Evolutionary conservation across 441 rosid genomes (phyloP).

Genomic region (Brassica hybrid): DNA sequence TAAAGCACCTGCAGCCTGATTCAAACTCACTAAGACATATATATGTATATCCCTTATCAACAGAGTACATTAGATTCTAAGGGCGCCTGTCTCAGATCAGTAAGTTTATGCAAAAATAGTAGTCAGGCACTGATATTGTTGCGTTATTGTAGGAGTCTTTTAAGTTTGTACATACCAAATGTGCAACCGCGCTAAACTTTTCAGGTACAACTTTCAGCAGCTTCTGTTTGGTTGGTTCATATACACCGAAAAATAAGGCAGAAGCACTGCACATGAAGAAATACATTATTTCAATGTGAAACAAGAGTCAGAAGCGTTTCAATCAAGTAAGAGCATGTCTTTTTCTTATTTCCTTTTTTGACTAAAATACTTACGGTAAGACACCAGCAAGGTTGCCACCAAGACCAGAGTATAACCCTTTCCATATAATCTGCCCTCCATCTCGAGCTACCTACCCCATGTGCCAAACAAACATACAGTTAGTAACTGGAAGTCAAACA

Average conservation of each 20-base stretch:
- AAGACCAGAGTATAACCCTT: constrained; percentile 80
- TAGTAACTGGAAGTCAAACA: not conserved
- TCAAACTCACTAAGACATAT: constrained; percentile 27
- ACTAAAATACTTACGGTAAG: constrained; percentile 61
- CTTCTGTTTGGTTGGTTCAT: constrained; percentile 94
- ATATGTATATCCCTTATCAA: constrained; percentile 10
- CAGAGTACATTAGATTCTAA: constrained; percentile 4
- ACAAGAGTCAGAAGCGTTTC: not conserved
- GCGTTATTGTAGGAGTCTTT: not conserved
- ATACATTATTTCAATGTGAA: constrained; percentile 4
- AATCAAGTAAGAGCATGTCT: not conserved
- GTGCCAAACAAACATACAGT: not conserved
- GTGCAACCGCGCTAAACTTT: constrained; percentile 83
- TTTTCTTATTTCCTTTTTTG: not conserved
- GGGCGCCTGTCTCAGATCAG: constrained; percentile 20
- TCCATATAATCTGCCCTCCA: constrained; percentile 63
- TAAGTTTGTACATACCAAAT: constrained; percentile 61
- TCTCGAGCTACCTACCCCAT: constrained; percentile 59
- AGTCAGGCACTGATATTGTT: not conserved
- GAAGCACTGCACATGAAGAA: constrained; percentile 61
- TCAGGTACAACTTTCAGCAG: constrained; percentile 72
- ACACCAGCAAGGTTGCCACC: constrained; percentile 73
- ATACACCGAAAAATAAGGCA: constrained; percentile 91
- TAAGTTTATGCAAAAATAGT: not conserved
- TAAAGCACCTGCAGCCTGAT: constrained; percentile 93